A percentile compares a stretch with the other conserved stretches of the same genome.
These are phyloP conservation scores for Paxillus involutus DNA, from an alignment of 768 basidiomycete species.

Conservation along the genomic window DNA sequence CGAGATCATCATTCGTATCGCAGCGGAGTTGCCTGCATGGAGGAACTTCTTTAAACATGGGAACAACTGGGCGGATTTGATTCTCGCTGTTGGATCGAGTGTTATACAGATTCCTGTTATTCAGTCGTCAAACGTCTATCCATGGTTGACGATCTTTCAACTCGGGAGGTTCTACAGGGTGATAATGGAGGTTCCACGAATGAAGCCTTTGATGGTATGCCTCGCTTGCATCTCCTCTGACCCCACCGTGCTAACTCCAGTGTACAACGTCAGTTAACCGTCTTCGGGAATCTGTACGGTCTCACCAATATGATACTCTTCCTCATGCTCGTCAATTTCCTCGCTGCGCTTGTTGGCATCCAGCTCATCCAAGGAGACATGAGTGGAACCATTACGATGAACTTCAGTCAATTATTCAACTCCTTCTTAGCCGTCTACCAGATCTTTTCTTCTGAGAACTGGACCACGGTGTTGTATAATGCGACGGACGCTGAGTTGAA, in stretches of 20 bases:
- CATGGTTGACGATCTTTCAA: slow-evolving; percentile 91
- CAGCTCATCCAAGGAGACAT: slow-evolving; percentile 89
- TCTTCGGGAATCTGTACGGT: slow-evolving; percentile 92
- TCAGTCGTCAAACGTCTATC: slow-evolving; percentile 59
- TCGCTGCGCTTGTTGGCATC: slow-evolving; percentile 79
- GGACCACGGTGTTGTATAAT: slow-evolving; percentile 74
- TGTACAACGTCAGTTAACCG: slow-evolving; percentile 55
- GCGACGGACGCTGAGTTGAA: slow-evolving; percentile 59
- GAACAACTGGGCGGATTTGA: slow-evolving; percentile 71
- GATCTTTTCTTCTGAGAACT: slow-evolving; percentile 92
- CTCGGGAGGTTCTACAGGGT: slow-evolving; percentile 88
- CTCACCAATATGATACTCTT: slow-evolving; percentile 91
- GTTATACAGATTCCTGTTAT: slow-evolving; percentile 87
- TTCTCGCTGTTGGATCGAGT: slow-evolving; percentile 71
- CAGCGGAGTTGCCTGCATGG: slow-evolving; percentile 80
- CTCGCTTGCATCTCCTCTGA: background rate
- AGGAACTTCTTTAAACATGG: slow-evolving; percentile 63
- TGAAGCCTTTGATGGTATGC: slow-evolving; percentile 80
- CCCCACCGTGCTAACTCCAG: slow-evolving; percentile 4
- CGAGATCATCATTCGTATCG: slow-evolving; percentile 78
- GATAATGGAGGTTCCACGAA: slow-evolving; percentile 85
- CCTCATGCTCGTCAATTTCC: slow-evolving; percentile 81
- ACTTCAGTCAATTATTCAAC: slow-evolving; percentile 82
- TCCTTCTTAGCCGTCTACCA: slow-evolving; percentile 86
- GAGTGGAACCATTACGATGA: slow-evolving; percentile 48